Percentiles rank a stretch among this genome's conserved stretches.
Evolutionary conservation across 176 grass and related monocot genomes (phyloP).

Genomic region (Zoysia japonica): DNA sequence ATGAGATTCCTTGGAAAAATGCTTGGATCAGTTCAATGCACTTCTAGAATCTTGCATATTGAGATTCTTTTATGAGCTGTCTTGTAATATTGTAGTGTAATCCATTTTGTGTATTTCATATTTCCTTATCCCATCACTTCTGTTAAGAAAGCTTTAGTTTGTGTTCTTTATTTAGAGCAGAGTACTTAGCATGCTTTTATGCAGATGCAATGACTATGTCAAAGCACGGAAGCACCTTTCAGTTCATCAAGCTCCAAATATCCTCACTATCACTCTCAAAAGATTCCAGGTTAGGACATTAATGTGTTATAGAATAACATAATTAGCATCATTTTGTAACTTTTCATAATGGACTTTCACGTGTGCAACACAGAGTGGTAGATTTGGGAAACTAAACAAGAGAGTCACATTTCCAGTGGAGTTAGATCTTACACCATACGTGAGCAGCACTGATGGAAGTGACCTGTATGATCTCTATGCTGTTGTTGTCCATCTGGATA

Average conservation of each 20-base stretch:
- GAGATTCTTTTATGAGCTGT: background rate
- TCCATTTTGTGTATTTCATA: background rate
- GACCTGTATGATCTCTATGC: conserved; percentile 91
- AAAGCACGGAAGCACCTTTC: conserved; percentile 94
- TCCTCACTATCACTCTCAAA: conserved; percentile 94
- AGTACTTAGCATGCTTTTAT: conserved; percentile 27
- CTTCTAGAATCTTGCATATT: background rate
- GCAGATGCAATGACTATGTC: conserved; percentile 93
- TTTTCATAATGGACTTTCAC: conserved; percentile 27
- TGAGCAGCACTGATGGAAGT: conserved; percentile 73
- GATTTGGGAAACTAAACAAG: conserved; percentile 98
- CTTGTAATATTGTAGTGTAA: conserved; percentile 2
- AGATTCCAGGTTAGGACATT: conserved; percentile 84
- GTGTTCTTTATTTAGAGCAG: background rate
- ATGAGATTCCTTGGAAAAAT: no score
- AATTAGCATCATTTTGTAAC: conserved; percentile 11
- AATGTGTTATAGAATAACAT: conserved; percentile 37
- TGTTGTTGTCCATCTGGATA: conserved; percentile 96
- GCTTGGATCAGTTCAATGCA: no score
- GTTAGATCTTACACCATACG: conserved; percentile 81
- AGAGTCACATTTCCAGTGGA: conserved; percentile 79
- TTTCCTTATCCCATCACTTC: conserved; percentile 25
- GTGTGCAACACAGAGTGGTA: conserved; percentile 71
- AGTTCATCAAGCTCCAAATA: conserved; percentile 98
- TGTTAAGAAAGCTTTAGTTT: conserved; percentile 4